These are phyloP conservation scores for Populus tomentosa DNA, from an alignment of 441 rosid species.

Conservation along the genomic window DNA sequence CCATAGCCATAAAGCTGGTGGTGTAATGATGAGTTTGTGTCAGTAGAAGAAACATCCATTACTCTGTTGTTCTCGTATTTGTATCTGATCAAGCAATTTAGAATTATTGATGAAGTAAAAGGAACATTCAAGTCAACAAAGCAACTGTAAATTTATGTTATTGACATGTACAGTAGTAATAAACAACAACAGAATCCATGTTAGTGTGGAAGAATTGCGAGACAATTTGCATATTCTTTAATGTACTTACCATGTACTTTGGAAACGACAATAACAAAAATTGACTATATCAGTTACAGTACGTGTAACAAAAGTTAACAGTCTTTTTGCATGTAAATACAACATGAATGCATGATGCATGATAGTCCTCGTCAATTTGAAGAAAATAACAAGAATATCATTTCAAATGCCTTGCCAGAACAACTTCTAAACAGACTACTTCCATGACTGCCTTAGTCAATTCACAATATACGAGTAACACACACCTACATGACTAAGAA, in stretches of 20 bases:
- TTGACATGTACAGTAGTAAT: neutral
- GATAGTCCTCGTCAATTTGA: neutral
- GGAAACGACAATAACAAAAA: neutral
- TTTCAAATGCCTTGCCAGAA: neutral
- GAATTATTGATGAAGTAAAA: constrained; percentile 8
- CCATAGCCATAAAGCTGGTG: constrained; percentile 80
- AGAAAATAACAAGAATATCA: neutral
- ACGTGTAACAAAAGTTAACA: neutral
- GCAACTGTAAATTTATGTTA: constrained; percentile 4
- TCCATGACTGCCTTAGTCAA: neutral
- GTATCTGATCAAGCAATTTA: constrained; percentile 47
- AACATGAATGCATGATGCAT: neutral
- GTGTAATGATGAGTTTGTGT: constrained; percentile 64
- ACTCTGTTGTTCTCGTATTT: constrained; percentile 86
- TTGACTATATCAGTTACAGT: neutral
- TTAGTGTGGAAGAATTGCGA: neutral
- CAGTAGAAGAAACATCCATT: constrained; percentile 72
- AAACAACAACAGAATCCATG: neutral
- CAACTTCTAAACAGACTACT: neutral
- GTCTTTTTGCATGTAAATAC: neutral
- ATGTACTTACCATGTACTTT: neutral
- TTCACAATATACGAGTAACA: neutral
- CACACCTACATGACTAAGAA: neutral
- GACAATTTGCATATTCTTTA: neutral
- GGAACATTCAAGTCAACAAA: neutral